These are phyloP conservation scores for Starmerella tilneyi DNA, from an alignment of 805 yeast species.

Conservation along the genomic window DNA sequence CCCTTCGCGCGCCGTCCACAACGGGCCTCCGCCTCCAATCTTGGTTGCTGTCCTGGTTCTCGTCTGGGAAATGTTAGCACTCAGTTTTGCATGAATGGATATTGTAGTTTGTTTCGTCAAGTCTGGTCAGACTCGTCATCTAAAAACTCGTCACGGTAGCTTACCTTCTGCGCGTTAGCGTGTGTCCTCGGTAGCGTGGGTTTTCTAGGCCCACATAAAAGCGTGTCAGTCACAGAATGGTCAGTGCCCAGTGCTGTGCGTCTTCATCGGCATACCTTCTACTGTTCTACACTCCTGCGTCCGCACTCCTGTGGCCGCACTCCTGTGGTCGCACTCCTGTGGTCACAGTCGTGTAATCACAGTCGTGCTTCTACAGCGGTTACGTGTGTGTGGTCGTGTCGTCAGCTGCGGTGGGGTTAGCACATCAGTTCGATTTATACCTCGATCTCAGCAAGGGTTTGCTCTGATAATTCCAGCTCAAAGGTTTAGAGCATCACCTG, in stretches of 20 bases:
- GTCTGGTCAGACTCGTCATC: conserved; percentile 99
- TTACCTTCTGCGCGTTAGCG: conserved; percentile 25
- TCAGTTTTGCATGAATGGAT: conserved; percentile 96
- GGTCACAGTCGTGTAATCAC: too few relatives aligned
- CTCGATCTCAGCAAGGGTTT: conserved; percentile 59
- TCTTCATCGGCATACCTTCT: conserved; percentile 50
- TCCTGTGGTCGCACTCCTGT: too few relatives aligned
- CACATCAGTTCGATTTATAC: conserved; percentile 34
- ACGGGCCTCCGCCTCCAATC: background rate
- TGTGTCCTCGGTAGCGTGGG: conserved; percentile 71
- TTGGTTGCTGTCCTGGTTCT: too few relatives aligned
- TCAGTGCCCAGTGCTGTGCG: conserved; percentile 99
- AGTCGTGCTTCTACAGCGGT: too few relatives aligned
- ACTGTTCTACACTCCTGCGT: too few relatives aligned
- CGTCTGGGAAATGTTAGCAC: conserved; percentile 25
- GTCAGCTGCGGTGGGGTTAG: conserved; percentile 16
- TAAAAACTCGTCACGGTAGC: conserved; percentile 42
- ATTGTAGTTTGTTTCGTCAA: conserved; percentile 68
- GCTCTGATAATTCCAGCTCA: conserved; percentile 99
- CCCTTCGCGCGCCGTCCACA: conserved; percentile 6
- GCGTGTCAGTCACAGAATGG: conserved; percentile 79
- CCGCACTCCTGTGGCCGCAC: too few relatives aligned
- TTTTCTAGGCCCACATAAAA: conserved; percentile 96
- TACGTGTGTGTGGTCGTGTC: too few relatives aligned
- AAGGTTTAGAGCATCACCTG: conserved; percentile 47